phyloP scores from a whole-genome alignment of 306 rosid species.

The Citrullus amarus region DNA sequence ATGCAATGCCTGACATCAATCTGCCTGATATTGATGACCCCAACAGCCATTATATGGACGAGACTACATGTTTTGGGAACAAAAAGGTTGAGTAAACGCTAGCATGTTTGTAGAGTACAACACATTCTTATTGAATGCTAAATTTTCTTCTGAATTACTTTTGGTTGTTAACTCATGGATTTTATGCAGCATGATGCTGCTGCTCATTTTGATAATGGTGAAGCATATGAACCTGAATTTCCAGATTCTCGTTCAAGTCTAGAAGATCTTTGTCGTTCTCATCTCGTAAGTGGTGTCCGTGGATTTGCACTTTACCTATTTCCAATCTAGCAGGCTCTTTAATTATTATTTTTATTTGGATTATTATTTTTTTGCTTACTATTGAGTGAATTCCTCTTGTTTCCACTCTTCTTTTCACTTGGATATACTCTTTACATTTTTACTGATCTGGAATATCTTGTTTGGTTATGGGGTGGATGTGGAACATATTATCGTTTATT shows the following conservation, averaged over 20 bases:
- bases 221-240: constrained; percentile 31
- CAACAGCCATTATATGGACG: constrained; percentile 38
- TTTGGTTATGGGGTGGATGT: neutral
- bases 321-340: neutral
- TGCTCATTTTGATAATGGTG: constrained; percentile 30
- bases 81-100: constrained; percentile 39
- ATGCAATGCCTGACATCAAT: constrained; percentile 22
- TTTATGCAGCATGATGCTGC: constrained; percentile 38
- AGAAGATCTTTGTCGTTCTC: constrained; percentile 96
- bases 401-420: neutral
- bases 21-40: constrained; percentile 39
- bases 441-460: neutral
- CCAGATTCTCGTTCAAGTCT: constrained; percentile 48
- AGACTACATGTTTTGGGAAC: constrained; percentile 26
- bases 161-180: constrained; percentile 17
- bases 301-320: neutral
- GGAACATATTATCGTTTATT: neutral
- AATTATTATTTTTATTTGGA: neutral
- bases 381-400: neutral
- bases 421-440: neutral
- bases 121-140: neutral
- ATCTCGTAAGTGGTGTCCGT: constrained; percentile 48
- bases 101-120: neutral
- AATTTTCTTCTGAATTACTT: neutral
- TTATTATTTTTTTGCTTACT: constrained; percentile 8